Percentiles rank a stretch among this genome's conserved stretches.
Conservation (phyloP, 1,284 basidiomycete genomes). For the Sporisorium exsertum region DNA sequence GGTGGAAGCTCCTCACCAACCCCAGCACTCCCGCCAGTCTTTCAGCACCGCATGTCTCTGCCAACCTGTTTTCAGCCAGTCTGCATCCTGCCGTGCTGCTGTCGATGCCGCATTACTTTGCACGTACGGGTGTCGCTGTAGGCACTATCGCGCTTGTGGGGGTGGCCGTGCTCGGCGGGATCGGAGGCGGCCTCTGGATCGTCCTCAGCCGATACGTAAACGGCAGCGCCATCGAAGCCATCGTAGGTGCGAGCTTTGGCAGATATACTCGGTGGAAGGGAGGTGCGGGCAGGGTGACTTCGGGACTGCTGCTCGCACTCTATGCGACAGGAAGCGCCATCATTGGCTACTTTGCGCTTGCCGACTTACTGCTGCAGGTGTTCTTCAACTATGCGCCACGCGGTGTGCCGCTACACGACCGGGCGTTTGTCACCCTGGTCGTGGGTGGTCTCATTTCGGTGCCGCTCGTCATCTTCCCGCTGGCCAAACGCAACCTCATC, state of each 20-base stretch:
- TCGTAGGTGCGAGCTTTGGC: slow-evolving; percentile 63
- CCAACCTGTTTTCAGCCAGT: slow-evolving; percentile 64
- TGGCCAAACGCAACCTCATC: slow-evolving; percentile 66
- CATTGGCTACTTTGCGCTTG: slow-evolving; percentile 65
- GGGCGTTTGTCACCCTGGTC: slow-evolving; percentile 63
- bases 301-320: slow-evolving; percentile 52
- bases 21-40: slow-evolving; percentile 60
- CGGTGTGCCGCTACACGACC: slow-evolving; percentile 60
- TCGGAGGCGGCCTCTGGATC: slow-evolving; percentile 66
- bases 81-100: slow-evolving; percentile 66
- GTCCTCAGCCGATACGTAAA: slow-evolving; percentile 66
- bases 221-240: slow-evolving; percentile 61
- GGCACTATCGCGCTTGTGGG: slow-evolving; percentile 53
- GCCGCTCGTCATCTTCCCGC: slow-evolving; percentile 63
- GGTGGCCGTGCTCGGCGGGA: slow-evolving; percentile 59
- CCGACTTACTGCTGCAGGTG: slow-evolving; percentile 64
- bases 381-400: slow-evolving; percentile 62
- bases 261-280: slow-evolving; percentile 64
- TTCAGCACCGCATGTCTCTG: slow-evolving; percentile 59
- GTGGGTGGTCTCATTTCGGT: slow-evolving; percentile 59
- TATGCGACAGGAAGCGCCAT: slow-evolving; percentile 66
- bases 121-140: slow-evolving; percentile 49
- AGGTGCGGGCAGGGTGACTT: slow-evolving; percentile 52
- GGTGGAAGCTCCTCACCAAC: slow-evolving; percentile 55
- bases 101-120: slow-evolving; percentile 65